Evolutionary conservation across 176 grass and related monocot genomes (phyloP).

Genomic region (Cocos nucifera): DNA sequence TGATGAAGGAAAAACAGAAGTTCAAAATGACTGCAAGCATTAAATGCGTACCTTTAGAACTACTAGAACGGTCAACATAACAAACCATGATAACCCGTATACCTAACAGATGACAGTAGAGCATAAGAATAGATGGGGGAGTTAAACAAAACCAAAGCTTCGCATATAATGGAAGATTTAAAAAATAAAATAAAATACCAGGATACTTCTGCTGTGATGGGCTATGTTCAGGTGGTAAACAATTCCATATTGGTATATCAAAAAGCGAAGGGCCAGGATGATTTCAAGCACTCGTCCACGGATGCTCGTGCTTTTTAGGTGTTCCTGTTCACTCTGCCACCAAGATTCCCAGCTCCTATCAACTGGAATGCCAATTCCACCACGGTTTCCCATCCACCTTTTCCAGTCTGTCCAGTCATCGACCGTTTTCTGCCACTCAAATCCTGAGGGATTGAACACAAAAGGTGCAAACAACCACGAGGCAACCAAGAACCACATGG

Average conservation of each 20-base stretch:
- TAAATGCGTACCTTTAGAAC: constrained; percentile 62
- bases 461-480: constrained; percentile 92
- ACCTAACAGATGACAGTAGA: constrained; percentile 40
- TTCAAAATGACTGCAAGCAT: too few relatives aligned
- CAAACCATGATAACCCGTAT: constrained; percentile 85
- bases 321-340: constrained; percentile 75
- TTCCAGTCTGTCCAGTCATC: constrained; percentile 92
- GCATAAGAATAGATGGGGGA: constrained; percentile 3
- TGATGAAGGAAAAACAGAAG: too few relatives aligned
- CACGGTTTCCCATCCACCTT: constrained; percentile 75
- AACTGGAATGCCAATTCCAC: constrained; percentile 62
- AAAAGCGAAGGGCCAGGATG: constrained; percentile 73
- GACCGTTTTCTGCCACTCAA: constrained; percentile 88
- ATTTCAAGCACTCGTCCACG: constrained; percentile 74
- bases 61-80: constrained; percentile 77
- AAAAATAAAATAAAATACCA: constrained; percentile 38
- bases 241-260: constrained; percentile 97
- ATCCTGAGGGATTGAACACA: constrained; percentile 85
- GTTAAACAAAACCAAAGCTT: constrained; percentile 16
- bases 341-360: constrained; percentile 92
- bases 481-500: constrained; percentile 85
- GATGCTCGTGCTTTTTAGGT: constrained; percentile 60
- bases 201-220: constrained; percentile 46
- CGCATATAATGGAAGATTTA: background rate
- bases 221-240: constrained; percentile 90